These are phyloP conservation scores for Gryganskiella cystojenkinii DNA, from an alignment of 192 early-diverging fungal genomes.

Conservation along the genomic window DNA sequence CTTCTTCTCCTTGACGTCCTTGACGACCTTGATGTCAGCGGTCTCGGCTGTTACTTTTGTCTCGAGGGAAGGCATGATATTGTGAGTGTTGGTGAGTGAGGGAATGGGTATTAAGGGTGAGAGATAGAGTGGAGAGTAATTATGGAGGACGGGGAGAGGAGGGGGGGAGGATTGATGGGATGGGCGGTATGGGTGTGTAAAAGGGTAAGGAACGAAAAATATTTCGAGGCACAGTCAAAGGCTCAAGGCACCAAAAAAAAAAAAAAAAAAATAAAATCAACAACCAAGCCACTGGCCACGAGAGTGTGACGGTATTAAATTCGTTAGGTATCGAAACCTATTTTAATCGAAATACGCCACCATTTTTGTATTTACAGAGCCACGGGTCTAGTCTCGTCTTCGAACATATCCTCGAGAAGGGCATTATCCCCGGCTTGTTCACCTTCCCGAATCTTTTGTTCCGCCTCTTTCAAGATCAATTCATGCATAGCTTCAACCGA, in stretches of 20 bases:
- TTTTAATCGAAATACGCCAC: not conserved
- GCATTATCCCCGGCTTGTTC: slow-evolving; percentile 22
- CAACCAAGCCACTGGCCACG: not conserved
- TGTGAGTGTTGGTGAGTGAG: not conserved
- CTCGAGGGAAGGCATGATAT: slow-evolving; percentile 37
- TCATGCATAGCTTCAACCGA: slow-evolving; percentile 37
- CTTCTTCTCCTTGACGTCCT: slow-evolving; percentile 61
- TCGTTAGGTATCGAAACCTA: not conserved
- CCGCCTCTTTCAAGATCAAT: slow-evolving; percentile 15
- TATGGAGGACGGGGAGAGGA: not conserved
- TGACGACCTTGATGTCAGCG: slow-evolving; percentile 41
- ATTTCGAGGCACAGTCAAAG: not conserved
- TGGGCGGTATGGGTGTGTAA: not conserved
- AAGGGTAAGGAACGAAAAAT: not conserved
- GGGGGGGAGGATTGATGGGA: not conserved
- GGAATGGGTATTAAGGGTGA: slow-evolving; percentile 1
- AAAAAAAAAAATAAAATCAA: slow-evolving; percentile 38
- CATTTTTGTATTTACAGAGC: not conserved
- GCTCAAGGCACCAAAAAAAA: not conserved
- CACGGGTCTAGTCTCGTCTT: not conserved
- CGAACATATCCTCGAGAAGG: slow-evolving; percentile 35
- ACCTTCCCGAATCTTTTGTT: slow-evolving; percentile 21
- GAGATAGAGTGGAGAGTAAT: not conserved
- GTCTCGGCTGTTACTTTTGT: slow-evolving; percentile 20
- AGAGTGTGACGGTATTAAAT: not conserved